Conservation (phyloP, 129 eudicot genomes). For the Artemisia tridentata region DNA sequence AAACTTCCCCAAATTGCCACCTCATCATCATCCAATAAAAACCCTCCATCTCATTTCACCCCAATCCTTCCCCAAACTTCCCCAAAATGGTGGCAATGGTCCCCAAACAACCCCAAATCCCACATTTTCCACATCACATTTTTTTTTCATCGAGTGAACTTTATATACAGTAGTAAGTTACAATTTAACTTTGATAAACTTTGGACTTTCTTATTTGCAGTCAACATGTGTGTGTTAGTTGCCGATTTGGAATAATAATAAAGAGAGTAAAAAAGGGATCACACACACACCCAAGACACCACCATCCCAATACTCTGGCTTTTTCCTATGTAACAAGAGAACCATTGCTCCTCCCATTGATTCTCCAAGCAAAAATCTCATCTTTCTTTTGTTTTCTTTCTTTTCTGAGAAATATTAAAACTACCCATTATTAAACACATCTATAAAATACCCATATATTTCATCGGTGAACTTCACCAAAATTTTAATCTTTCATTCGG, state of each 20-base stretch:
- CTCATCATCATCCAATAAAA: no score
- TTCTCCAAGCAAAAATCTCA: slow-evolving; percentile 75
- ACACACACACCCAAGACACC: slow-evolving; percentile 65
- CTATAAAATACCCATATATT: not conserved
- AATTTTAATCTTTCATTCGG: no score
- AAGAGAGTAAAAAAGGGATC: not conserved
- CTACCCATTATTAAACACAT: not conserved
- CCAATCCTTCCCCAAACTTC: no score
- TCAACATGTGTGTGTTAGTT: slow-evolving; percentile 7
- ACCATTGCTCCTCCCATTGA: slow-evolving; percentile 98
- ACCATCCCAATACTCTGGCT: slow-evolving; percentile 88
- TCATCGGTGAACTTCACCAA: no score
- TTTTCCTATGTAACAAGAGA: slow-evolving; percentile 72
- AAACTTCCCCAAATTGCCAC: no score
- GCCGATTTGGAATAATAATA: slow-evolving; percentile 9
- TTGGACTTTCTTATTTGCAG: not conserved
- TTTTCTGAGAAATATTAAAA: slow-evolving; percentile 39
- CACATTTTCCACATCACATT: no score
- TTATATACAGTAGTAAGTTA: not conserved
- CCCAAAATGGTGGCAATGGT: no score
- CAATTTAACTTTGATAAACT: not conserved
- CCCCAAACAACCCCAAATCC: no score
- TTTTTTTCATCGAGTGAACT: not conserved
- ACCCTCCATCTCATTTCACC: no score
- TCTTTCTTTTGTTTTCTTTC: slow-evolving; percentile 62